Evolutionary conservation across 371 early-diverging fungal genomes (phyloP).

Genomic region (Rhizomucor miehei): DNA sequence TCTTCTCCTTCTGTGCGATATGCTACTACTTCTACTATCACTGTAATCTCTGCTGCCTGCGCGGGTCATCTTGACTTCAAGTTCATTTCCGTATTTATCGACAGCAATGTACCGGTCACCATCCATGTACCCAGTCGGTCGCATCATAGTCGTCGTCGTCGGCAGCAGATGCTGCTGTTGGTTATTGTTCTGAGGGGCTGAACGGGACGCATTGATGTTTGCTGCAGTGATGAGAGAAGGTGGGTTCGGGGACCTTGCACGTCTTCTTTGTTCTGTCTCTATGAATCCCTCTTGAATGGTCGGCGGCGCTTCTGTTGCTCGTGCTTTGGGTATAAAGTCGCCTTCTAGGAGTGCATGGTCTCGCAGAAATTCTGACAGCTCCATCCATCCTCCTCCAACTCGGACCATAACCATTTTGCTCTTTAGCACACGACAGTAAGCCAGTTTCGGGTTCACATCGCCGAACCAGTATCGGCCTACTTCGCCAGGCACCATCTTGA

Average conservation of each 20-base stretch:
- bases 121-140: conserved; percentile 32
- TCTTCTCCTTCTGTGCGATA: conserved; percentile 1
- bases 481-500: conserved; percentile 60
- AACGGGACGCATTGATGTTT: conserved; percentile 4
- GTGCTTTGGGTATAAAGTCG: conserved; percentile 37
- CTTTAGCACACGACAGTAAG: conserved; percentile 67
- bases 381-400: conserved; percentile 76
- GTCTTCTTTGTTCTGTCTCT: conserved; percentile 23
- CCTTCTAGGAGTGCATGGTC: conserved; percentile 44
- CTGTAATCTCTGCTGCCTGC: conserved; percentile 10
- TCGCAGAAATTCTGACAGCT: conserved; percentile 56
- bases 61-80: conserved; percentile 44
- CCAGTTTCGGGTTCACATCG: conserved; percentile 66
- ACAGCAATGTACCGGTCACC: conserved; percentile 44
- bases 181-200: conserved; percentile 12
- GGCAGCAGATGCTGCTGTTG: not conserved
- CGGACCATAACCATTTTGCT: conserved; percentile 76
- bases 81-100: conserved; percentile 39
- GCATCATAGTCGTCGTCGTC: no score
- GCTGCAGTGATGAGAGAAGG: conserved; percentile 3
- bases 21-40: conserved; percentile 15
- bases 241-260: conserved; percentile 5
- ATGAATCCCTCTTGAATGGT: conserved; percentile 44
- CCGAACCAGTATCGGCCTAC: conserved; percentile 73
- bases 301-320: conserved; percentile 15